A percentile compares a stretch with the other conserved stretches of the same genome.
phyloP scores from a whole-genome alignment of 768 basidiomycete species.

The Kwoniella sp. region DNA sequence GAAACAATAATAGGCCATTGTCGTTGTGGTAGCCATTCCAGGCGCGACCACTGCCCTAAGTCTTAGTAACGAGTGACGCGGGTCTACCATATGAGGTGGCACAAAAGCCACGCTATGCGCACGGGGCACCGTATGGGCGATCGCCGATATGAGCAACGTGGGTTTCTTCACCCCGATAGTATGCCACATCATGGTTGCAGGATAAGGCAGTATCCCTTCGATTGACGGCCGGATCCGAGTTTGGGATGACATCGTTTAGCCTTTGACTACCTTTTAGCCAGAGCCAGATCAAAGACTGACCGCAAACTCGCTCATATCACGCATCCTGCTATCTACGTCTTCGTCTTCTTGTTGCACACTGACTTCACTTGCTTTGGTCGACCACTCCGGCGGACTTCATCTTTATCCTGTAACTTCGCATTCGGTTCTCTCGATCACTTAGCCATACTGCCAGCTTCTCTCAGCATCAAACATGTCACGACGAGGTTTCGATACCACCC shows the following conservation, averaged over 20 bases:
- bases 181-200: constrained; percentile 1
- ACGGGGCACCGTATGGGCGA: neutral
- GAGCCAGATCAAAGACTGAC: too few species aligned
- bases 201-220: neutral
- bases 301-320: too few species aligned
- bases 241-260: neutral
- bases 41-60: neutral
- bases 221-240: constrained; percentile 1
- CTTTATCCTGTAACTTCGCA: too few species aligned
- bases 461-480: constrained; percentile 14
- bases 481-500: constrained; percentile 16
- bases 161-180: neutral
- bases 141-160: too few species aligned
- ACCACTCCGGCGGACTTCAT: too few species aligned
- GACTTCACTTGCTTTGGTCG: too few species aligned
- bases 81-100: neutral
- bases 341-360: too few species aligned
- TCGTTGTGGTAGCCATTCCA: neutral
- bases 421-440: too few species aligned
- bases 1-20: neutral
- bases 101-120: neutral
- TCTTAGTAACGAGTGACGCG: neutral
- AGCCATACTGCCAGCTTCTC: too few species aligned
- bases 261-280: too few species aligned
- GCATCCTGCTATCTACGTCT: too few species aligned